A percentile compares a stretch with the other conserved stretches of the same genome.
Conservation (phyloP, 345 rosid species). For the Brassica cretica region DNA sequence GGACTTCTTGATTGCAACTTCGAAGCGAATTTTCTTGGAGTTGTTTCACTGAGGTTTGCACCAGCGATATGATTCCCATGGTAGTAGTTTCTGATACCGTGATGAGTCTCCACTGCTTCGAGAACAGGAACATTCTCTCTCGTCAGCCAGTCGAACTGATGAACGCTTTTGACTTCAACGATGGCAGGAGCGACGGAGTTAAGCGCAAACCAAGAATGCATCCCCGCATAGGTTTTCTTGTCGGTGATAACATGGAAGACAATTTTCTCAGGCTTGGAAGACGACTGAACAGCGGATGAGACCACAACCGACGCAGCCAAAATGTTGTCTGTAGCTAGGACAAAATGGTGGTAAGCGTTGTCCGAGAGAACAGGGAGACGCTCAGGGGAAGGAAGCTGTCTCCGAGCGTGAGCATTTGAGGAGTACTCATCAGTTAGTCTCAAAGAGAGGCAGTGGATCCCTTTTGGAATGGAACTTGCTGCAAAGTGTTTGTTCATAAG, state of each 20-base stretch:
- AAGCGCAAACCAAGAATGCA: conserved; percentile 99
- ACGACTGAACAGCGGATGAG: conserved; percentile 79
- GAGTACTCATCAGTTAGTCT: conserved; percentile 98
- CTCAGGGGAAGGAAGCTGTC: conserved; percentile 97
- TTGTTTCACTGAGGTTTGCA: conserved; percentile 73
- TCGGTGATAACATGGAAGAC: conserved; percentile 97
- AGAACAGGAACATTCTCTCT: conserved; percentile 99
- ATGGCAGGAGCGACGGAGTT: conserved; percentile 83
- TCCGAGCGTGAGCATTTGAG: conserved; percentile 96
- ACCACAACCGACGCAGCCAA: conserved; percentile 99
- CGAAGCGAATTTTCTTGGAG: conserved; percentile 90
- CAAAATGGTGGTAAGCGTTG: conserved; percentile 83
- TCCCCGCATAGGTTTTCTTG: conserved; percentile 98
- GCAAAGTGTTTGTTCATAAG: conserved; percentile 99
- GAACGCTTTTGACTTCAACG: conserved; percentile 93
- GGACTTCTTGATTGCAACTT: conserved; percentile 98
- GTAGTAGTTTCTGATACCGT: conserved; percentile 80
- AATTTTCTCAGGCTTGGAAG: conserved; percentile 79
- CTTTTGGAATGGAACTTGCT: conserved; percentile 97
- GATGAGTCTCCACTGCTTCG: conserved; percentile 89
- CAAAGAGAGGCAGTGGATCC: conserved; percentile 93
- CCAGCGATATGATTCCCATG: conserved; percentile 96
- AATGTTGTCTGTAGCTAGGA: conserved; percentile 90
- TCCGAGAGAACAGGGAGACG: conserved; percentile 93
- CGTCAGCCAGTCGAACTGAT: conserved; percentile 98